A percentile compares a stretch with the other conserved stretches of the same genome.
phyloP scores from a whole-genome alignment of 805 yeast genomes.

The Wickerhamiella alocasiicola region DNA sequence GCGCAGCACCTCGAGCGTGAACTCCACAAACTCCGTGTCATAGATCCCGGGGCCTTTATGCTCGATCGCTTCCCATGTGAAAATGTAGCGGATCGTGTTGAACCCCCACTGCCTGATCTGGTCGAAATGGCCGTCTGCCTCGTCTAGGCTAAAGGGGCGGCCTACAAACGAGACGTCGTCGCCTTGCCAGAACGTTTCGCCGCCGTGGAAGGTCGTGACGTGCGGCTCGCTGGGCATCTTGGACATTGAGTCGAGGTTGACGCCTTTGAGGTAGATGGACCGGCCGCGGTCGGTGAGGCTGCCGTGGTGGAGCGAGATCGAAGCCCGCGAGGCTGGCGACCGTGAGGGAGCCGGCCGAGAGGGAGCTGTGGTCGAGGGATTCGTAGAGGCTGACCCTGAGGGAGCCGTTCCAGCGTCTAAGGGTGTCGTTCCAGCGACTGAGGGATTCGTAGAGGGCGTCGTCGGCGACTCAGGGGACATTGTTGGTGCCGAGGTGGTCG shows the following conservation, averaged over 20 bases:
- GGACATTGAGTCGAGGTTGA: conserved; percentile 64
- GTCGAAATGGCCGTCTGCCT: conserved; percentile 54
- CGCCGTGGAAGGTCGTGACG: conserved; percentile 18
- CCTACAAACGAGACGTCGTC: conserved; percentile 72
- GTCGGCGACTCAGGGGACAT: too few species aligned
- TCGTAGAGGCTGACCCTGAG: too few species aligned
- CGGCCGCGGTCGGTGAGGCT: conserved; percentile 44
- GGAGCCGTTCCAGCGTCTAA: too few species aligned
- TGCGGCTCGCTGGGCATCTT: conserved; percentile 55
- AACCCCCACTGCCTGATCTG: conserved; percentile 72
- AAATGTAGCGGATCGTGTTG: conserved; percentile 60
- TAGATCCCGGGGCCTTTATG: conserved; percentile 76
- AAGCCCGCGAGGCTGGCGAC: conserved; percentile 45
- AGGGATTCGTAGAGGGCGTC: too few species aligned
- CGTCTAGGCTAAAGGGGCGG: conserved; percentile 64
- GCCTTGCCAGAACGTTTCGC: conserved; percentile 47
- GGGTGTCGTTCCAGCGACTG: too few species aligned
- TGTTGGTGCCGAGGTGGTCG: too few species aligned
- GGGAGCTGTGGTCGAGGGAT: too few species aligned
- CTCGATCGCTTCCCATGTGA: conserved; percentile 90
- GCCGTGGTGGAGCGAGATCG: too few species aligned
- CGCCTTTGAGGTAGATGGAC: conserved; percentile 57
- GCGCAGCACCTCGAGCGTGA: conserved; percentile 48
- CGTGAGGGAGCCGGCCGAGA: too few species aligned
- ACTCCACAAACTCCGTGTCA: conserved; percentile 64